Evolutionary conservation across 2,329 filamentous ascomycete species (phyloP), one percentile per base, ranked within the genome.

Genomic region (Talaromyces pinophilus): DNA sequence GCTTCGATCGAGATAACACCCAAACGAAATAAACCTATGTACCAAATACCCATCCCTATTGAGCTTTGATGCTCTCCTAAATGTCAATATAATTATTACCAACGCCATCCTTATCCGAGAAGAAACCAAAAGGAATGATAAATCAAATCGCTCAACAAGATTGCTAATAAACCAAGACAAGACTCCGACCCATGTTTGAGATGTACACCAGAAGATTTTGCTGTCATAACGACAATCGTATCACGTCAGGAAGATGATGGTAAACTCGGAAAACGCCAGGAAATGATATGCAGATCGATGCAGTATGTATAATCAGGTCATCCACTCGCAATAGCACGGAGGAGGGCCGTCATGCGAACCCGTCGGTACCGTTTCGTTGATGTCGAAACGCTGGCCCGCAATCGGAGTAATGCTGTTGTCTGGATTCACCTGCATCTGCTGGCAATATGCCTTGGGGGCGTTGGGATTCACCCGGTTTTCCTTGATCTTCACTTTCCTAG

Each of bases 401-500:
- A 75, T 70, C 33, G 74, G 68, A 10, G 67, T 66, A 15, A 85
- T 73, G 8, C 75, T 71, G 35, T 84, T 84, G 69, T 87, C 80
- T 59, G 84, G 76, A 64, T 87, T 77, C 13, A 90, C 81, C 68
- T 85, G 80, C 82, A 89, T 89, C 72, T 89, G 85, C 71, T 89
- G 83, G 72, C 88, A 91, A 74, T 89, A 90, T 0, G 88, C 85
- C 61, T 80, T 71, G 11, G 72, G 68, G 6, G 78, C 74, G 40
- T 75, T 75, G 8, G 80, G 74, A 5, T 80, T 77, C 52, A 80
- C 77, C 28, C 88, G 84, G 62, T 87, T 85, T 75, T 91, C 88
- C 74, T 89, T 86, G 55, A 91, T 82, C 76, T 90, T 90, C 71
- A 90, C 81, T 30, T 86, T 81, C 61, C 85, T 87, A 0, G 88